Evolutionary conservation across 176 grass and related monocot species (phyloP), one percentile per base, ranked within the genome.

Genomic region (Alloteropsis semialata): DNA sequence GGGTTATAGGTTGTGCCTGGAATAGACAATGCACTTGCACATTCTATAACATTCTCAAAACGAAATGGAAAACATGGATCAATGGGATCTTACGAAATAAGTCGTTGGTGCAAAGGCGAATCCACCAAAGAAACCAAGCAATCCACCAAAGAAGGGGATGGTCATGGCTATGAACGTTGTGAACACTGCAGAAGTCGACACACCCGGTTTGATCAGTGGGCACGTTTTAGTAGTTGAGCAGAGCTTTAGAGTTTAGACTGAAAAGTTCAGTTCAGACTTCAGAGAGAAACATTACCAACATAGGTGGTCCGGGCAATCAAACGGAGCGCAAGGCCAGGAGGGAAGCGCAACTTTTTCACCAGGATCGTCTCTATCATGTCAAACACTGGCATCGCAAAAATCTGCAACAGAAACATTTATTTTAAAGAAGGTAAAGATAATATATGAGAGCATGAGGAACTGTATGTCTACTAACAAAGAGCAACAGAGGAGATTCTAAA

Each of bases 241-340:
- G n/a, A n/a, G n/a, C n/a, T n/a, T n/a, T n/a, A n/a, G n/a, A n/a
- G n/a, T n/a, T n/a, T n/a, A n/a, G n/a, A n/a, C n/a, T n/a, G n/a
- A n/a, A n/a, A n/a, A n/a, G n/a, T n/a, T n/a, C 42, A 49, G 4
- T 15, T 49, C 76, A 46, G 71, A 55, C 1, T 51, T 46, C 42
- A 48, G 69, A 72, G 2, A 72, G 22, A 27, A 7, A 27, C 56
- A 61, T 82, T 98, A 98, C 95, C 95, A 70, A 98, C 95, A 21
- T 98, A 98, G 50, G 75, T 0, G 1, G 81, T 85, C 21, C 95
- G 82, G 3, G 92, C 64, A n/a, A 95, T 71, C 30, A 98, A 50
- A 17, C 95, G 95, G 69, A 98, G 95, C 2, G 11, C 77, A 0
- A 93, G 32, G 55, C 95, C 75, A 77, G 65, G 69, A 27, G 41